Evolutionary conservation across 108 stramenopile genomes (phyloP).

Genomic region (Mayamaea pseudoterrestris): DNA sequence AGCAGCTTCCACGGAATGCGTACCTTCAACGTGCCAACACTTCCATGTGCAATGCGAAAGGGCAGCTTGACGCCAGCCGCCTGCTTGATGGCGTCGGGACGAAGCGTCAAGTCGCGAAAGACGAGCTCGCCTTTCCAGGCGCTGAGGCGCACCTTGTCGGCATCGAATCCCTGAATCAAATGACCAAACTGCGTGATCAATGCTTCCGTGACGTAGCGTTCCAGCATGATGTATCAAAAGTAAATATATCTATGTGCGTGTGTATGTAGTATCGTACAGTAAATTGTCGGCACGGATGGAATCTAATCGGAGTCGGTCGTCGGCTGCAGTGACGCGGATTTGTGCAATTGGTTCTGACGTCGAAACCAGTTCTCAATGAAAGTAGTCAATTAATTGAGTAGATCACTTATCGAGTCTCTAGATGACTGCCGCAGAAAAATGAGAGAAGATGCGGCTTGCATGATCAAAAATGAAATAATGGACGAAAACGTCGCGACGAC

Average conservation of each 20-base stretch:
- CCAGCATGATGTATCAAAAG: constrained; percentile 32
- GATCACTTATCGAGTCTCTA: too few species aligned
- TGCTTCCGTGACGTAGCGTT: constrained; percentile 46
- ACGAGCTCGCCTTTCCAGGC: constrained; percentile 62
- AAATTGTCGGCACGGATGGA: too few species aligned
- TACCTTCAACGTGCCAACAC: constrained; percentile 43
- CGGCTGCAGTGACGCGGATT: too few species aligned
- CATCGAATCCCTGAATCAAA: constrained; percentile 44
- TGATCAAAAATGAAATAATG: too few species aligned
- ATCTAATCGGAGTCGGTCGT: too few species aligned
- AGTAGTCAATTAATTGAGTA: too few species aligned
- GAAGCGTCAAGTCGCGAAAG: constrained; percentile 34
- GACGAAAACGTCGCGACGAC: too few species aligned
- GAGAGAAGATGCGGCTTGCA: too few species aligned
- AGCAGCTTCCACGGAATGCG: constrained; percentile 49
- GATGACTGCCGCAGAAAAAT: too few species aligned
- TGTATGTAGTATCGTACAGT: too few species aligned
- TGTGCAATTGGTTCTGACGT: too few species aligned
- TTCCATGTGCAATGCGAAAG: constrained; percentile 45
- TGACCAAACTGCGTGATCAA: constrained; percentile 54
- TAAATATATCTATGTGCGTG: neutral
- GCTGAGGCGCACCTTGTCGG: constrained; percentile 34
- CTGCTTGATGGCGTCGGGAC: constrained; percentile 33
- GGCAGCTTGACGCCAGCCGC: constrained; percentile 18
- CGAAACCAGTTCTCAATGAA: too few species aligned